A percentile compares a stretch with the other conserved stretches of the same genome.
These are phyloP conservation scores for Alliaria petiolata DNA, from an alignment of 345 rosid species.

Conservation along the genomic window DNA sequence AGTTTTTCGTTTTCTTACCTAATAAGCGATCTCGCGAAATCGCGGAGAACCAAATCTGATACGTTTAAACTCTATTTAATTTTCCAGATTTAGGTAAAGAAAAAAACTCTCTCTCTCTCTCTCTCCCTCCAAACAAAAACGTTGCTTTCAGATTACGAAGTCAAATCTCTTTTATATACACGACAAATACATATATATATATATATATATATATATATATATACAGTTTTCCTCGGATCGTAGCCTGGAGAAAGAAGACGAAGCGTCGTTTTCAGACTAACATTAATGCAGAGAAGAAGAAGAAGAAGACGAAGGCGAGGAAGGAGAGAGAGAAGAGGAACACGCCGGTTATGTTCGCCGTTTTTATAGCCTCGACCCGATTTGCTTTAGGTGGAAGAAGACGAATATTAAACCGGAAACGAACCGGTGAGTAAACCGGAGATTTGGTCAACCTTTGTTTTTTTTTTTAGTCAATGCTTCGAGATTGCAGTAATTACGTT, in stretches of 20 bases:
- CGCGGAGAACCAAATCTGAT: conserved; percentile 1
- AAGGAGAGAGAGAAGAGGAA: background rate
- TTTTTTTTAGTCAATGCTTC: conserved; percentile 14
- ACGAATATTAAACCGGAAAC: background rate
- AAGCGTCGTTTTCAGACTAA: conserved; percentile 30
- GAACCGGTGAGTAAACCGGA: conserved; percentile 11
- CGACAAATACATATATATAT: background rate
- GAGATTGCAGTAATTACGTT: conserved; percentile 13
- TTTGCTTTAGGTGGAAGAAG: background rate
- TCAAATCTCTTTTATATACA: conserved; percentile 30
- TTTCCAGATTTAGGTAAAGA: conserved; percentile 32
- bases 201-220: too few relatives aligned
- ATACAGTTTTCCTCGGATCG: conserved; percentile 3
- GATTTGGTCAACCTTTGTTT: background rate
- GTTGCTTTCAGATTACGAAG: conserved; percentile 37
- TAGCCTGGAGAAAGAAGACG: conserved; percentile 31
- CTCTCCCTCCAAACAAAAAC: conserved; percentile 8
- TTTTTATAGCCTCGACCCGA: conserved; percentile 2
- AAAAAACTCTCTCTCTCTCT: background rate
- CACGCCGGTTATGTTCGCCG: background rate
- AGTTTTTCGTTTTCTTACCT: background rate
- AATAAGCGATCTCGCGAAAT: conserved; percentile 21
- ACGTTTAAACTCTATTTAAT: background rate
- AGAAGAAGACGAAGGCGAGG: background rate
- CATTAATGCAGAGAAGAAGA: conserved; percentile 15